Base-by-base conservation (phyloP, 345 rosid genomes). In the Euphorbia tirucalli region DNA sequence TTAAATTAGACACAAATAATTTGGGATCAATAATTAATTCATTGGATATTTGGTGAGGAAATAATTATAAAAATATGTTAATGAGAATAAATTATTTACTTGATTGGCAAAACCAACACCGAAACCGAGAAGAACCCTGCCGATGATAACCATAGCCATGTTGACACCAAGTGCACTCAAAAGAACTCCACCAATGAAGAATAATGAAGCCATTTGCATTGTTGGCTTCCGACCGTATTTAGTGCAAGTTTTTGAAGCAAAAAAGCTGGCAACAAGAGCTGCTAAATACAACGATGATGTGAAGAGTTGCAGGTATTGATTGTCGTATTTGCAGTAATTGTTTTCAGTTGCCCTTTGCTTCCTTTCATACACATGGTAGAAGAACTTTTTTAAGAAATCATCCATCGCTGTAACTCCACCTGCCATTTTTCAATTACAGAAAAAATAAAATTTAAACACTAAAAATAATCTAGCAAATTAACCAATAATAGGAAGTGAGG, bases 361-460 rank as follows among this genome's bases (percentile, higher is more conserved):
- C 63, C 78, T 76, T 37, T 80, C 77, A n/a, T 85, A 61, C 11
- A 87, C 81, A 0, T 3, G 0, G 0, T 80, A 84, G 37, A 87
- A 87, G 77, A 87, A 85, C 61, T 80, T 70, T 5, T 70, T 56
- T 79, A 84, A 68, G 68, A 88, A 88, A 44, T 84, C 92, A 25
- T 88, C 87, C 85, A 84, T 79, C 56, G 82, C 79, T 9, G 87
- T 82, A 21, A 88, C 89, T 19, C 87, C 92, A 9, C 92, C 89
- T 84, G 54, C 1, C n/a, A 69, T 11, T 21, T n/a, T n/a, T n/a
- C n/a, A n/a, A n/a, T n/a, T n/a, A n/a, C n/a, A n/a, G n/a, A n/a
- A n/a, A n/a, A n/a, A n/a, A n/a, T n/a, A n/a, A n/a, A n/a, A n/a
- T n/a, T n/a, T n/a, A n/a, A n/a, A n/a, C n/a, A n/a, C n/a, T n/a